phyloP scores from a whole-genome alignment of 176 grass and related monocot genomes.

The Juncus effusus region DNA sequence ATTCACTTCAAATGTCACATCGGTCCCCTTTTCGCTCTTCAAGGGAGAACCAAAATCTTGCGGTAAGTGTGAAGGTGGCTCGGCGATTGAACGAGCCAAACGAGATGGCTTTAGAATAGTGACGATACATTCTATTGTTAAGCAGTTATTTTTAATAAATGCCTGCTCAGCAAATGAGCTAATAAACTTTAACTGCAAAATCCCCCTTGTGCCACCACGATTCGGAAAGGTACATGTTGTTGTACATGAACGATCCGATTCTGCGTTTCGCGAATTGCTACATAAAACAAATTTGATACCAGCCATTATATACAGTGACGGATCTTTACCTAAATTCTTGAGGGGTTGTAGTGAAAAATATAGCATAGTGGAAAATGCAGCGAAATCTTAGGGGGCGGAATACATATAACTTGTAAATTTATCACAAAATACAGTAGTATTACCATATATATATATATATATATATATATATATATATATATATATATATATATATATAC shows the following conservation, averaged over 20 bases:
- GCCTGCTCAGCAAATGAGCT: neutral
- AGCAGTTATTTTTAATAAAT: neutral
- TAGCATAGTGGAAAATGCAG: too few species aligned
- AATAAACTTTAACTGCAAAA: neutral
- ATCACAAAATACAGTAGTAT: too few species aligned
- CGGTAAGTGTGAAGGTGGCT: neutral
- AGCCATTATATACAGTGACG: neutral
- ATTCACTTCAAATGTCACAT: slow-evolving; percentile 19
- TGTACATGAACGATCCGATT: too few species aligned
- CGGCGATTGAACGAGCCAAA: neutral
- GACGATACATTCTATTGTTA: slow-evolving; percentile 27
- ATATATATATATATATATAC: too few species aligned
- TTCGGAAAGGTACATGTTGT: too few species aligned
- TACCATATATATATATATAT: too few species aligned
- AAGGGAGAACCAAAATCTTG: slow-evolving; percentile 14
- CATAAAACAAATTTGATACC: neutral
- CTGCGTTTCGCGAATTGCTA: neutral
- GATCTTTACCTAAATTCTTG: too few species aligned
- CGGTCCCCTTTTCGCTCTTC: neutral
- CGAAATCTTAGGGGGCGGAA: too few species aligned
- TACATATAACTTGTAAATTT: too few species aligned
- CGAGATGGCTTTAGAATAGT: neutral
- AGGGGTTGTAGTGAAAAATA: too few species aligned
- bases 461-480: too few species aligned
- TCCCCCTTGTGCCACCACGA: slow-evolving; percentile 3